phyloP scores from a whole-genome alignment of 495 filamentous ascomycete genomes.

The Annulohypoxylon stygium region DNA sequence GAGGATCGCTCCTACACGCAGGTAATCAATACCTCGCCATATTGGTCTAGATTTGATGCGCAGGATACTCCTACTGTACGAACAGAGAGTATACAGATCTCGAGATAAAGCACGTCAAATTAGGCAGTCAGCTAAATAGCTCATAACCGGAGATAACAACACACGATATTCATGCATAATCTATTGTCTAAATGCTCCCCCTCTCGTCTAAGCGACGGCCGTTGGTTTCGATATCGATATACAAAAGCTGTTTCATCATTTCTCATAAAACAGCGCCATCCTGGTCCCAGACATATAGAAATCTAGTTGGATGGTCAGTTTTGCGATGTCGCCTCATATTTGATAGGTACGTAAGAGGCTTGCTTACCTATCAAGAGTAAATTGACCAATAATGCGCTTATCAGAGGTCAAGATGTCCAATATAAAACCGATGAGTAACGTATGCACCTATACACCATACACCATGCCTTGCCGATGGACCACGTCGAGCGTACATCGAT shows the following conservation, averaged over 20 bases:
- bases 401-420: not conserved
- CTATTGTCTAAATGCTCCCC: constrained; percentile 7
- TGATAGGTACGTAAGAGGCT: not conserved
- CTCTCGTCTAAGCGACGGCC: not conserved
- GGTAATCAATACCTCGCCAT: constrained; percentile 9
- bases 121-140: constrained; percentile 19
- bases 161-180: constrained; percentile 11
- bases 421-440: not conserved
- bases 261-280: constrained; percentile 1
- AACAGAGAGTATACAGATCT: not conserved
- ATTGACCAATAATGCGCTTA: not conserved
- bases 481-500: not conserved
- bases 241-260: constrained; percentile 4
- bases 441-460: not conserved
- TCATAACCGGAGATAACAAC: not conserved
- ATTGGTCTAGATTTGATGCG: constrained; percentile 6
- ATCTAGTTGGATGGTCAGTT: not conserved
- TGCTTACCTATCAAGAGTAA: not conserved
- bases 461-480: not conserved
- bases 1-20: not conserved
- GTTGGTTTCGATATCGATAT: not conserved
- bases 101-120: constrained; percentile 13
- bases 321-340: not conserved
- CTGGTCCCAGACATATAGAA: constrained; percentile 1
- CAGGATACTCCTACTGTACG: not conserved